Evolutionary conservation across 495 filamentous ascomycete genomes (phyloP).

Genomic region (Aspergillus sclerotiicarbonarius): DNA sequence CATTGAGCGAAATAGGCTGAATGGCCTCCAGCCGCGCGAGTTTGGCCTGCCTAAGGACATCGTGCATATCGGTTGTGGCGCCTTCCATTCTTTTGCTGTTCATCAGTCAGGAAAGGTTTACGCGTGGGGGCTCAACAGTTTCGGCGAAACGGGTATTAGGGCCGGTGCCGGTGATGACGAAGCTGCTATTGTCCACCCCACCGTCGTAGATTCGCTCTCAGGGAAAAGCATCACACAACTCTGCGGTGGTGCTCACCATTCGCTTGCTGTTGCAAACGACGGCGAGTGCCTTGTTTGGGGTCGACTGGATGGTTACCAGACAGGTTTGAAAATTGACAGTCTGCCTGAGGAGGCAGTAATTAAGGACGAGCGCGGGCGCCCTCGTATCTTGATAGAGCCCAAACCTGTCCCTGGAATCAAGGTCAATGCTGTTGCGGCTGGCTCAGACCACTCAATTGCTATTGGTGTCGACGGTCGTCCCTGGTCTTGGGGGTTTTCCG

Average conservation of each 20-base stretch:
- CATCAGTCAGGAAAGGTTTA: constrained; percentile 68
- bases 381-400: constrained; percentile 56
- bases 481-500: constrained; percentile 63
- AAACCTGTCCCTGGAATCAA: constrained; percentile 48
- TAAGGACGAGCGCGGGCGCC: constrained; percentile 45
- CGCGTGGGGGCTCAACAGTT: constrained; percentile 87
- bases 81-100: constrained; percentile 68
- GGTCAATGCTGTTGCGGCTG: constrained; percentile 43
- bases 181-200: constrained; percentile 56
- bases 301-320: constrained; percentile 57
- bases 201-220: constrained; percentile 58
- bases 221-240: constrained; percentile 44
- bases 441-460: constrained; percentile 58
- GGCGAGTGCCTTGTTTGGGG: constrained; percentile 61
- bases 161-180: constrained; percentile 66
- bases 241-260: constrained; percentile 58
- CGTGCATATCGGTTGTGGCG: constrained; percentile 51
- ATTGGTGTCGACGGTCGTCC: constrained; percentile 57
- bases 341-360: constrained; percentile 50
- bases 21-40: constrained; percentile 64
- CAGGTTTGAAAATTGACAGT: constrained; percentile 51
- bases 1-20: constrained; percentile 51
- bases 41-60: constrained; percentile 65
- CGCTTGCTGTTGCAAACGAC: constrained; percentile 49
- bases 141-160: constrained; percentile 72